Evolutionary conservation across 192 early-diverging fungal genomes (phyloP).

Genomic region (Coemansia reversa): DNA sequence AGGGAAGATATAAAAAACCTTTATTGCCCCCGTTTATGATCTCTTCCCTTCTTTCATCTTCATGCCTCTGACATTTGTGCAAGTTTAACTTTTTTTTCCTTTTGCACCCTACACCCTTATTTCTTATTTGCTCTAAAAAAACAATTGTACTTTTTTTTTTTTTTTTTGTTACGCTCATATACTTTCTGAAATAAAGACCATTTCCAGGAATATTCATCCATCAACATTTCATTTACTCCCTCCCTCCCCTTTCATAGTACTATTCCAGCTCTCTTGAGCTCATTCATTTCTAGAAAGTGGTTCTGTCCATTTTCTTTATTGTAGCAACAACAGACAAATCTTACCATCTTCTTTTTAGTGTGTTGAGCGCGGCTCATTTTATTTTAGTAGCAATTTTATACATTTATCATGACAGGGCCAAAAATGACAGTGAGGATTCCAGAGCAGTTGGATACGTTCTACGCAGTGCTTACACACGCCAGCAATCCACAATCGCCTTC

Average conservation of each 20-base stretch:
- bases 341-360: not conserved
- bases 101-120: not conserved
- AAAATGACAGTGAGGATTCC: constrained; percentile 6
- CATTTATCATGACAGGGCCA: not conserved
- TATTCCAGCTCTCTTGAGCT: no score
- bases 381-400: no score
- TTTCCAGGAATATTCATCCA: not conserved
- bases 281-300: no score
- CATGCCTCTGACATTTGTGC: no score
- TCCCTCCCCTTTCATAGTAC: no score
- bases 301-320: no score
- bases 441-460: constrained; percentile 10
- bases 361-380: no score
- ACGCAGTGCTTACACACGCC: constrained; percentile 12
- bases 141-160: not conserved
- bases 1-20: not conserved
- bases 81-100: no score
- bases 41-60: no score
- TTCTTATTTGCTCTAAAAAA: not conserved
- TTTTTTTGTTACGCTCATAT: no score
- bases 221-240: no score
- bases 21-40: not conserved
- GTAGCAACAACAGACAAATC: no score
- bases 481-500: constrained; percentile 18
- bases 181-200: not conserved